Evolutionary conservation across 208 protist genomes (phyloP).

Genomic region (Leishmania martiniquensis): DNA sequence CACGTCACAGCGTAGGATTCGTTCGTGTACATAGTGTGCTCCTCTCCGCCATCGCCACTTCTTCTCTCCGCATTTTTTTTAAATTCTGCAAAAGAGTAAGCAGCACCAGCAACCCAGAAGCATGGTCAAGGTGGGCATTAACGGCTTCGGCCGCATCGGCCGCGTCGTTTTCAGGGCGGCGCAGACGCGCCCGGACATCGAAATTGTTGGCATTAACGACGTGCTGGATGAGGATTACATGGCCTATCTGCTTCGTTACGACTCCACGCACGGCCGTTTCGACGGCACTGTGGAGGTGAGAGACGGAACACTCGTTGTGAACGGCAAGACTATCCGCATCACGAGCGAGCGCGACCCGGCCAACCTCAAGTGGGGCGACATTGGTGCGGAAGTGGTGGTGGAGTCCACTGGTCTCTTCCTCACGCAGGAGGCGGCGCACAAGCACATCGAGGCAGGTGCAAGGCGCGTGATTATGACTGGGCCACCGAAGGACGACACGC

Average conservation of each 20-base stretch:
- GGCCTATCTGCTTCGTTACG: constrained; percentile 96
- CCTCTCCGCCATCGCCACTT: too few relatives aligned
- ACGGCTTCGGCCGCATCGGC: constrained; percentile 99
- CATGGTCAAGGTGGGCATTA: constrained; percentile 94
- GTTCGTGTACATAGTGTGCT: too few relatives aligned
- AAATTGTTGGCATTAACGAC: constrained; percentile 75
- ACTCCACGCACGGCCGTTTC: constrained; percentile 97
- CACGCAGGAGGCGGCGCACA: constrained; percentile 82
- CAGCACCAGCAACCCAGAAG: background rate
- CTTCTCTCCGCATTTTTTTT: too few relatives aligned
- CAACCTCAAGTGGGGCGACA: constrained; percentile 94
- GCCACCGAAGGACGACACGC: constrained; percentile 95
- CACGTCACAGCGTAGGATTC: too few relatives aligned
- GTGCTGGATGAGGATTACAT: constrained; percentile 97
- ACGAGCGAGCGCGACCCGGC: constrained; percentile 90
- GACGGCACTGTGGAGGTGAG: constrained; percentile 64
- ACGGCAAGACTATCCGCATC: constrained; percentile 82
- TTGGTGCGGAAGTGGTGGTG: constrained; percentile 97
- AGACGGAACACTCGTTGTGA: constrained; percentile 79
- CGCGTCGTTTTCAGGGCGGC: constrained; percentile 91
- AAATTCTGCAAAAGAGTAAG: constrained; percentile 6
- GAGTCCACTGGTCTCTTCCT: constrained; percentile 99
- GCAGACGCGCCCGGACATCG: constrained; percentile 79
- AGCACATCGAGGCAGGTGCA: constrained; percentile 96
- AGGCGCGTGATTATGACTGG: constrained; percentile 99